Base-by-base conservation (phyloP, 2,329 filamentous ascomycete genomes). In the Nemania sp. region DNA sequence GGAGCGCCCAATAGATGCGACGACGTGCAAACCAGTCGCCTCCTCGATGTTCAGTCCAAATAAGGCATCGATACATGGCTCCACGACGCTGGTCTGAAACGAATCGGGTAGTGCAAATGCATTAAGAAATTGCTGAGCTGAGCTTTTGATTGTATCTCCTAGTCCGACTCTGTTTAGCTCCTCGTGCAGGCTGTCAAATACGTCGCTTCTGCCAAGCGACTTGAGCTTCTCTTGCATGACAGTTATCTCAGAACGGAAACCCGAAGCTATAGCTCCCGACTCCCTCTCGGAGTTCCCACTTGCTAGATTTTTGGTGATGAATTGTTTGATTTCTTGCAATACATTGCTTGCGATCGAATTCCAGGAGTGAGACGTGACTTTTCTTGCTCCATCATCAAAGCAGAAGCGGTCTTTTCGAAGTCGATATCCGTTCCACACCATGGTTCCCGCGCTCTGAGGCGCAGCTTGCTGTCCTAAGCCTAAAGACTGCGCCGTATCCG, bases 1-100 rank as follows among this genome's bases (percentile, higher is more conserved):
- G 4, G 49, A 29, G 26, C n/a, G n/a, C n/a, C 49, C 49, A 2
- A 53, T 53, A 43, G 54, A 57, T 43, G 54, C 22, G 10, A 57
- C 54, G 13, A 45, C 20, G 11, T 57, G 54, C 35, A 57, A 57
- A 5, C 54, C 54, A 11, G 6, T n/a, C 54, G 54, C 54, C 22
- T 57, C 11, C 5, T 57, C 18, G 10, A 57, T n/a, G n/a, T 57
- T n/a, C 2, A 57, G 4, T 10, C 54, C 54, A n/a, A 57, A 57
- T 6, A 57, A n/a, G 22, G 54, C 22, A 11, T 57, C 54, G 18
- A 57, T 10, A 57, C 54, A 57, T n/a, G 54, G 54, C 10, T 57
- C 22, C 6, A 57, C 24, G 13, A 45, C 7, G 15, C 20, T 27
- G 1, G 20, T 57, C 11, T 57, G 38, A 2, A 29, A 18, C 24